Conservation (phyloP, 1,139 yeast species). For the Lodderomyces oxycetoniae region DNA sequence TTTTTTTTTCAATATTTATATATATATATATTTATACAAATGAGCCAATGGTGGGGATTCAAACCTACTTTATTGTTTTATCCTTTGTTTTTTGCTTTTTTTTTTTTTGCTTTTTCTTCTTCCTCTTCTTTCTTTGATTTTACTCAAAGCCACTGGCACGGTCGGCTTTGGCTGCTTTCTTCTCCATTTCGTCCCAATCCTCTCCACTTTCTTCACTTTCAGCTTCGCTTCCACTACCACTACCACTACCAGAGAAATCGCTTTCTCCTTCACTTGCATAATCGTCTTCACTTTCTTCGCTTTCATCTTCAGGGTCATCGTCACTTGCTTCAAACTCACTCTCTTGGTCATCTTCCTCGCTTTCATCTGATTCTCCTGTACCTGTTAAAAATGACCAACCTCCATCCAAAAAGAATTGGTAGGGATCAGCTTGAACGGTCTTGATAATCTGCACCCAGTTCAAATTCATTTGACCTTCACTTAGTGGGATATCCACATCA, state of each 20-base stretch:
- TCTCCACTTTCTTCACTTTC: slow-evolving; percentile 45
- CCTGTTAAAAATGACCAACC: slow-evolving; percentile 93
- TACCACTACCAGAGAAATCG: slow-evolving; percentile 29
- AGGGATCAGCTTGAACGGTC: slow-evolving; percentile 87
- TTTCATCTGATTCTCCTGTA: slow-evolving; percentile 59
- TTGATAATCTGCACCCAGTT: slow-evolving; percentile 97
- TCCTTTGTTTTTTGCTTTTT: neutral
- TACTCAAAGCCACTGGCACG: slow-evolving; percentile 9
- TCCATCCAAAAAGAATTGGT: slow-evolving; percentile 88
- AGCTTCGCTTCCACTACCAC: slow-evolving; percentile 37
- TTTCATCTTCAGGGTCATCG: slow-evolving; percentile 73
- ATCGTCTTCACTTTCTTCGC: slow-evolving; percentile 54
- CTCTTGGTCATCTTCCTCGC: slow-evolving; percentile 58
- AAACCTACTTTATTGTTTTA: neutral
- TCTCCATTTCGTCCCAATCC: slow-evolving; percentile 73
- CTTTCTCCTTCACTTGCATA: slow-evolving; percentile 35
- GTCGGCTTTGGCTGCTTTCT: slow-evolving; percentile 56
- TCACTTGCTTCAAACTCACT: slow-evolving; percentile 57
- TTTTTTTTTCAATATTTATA: neutral
- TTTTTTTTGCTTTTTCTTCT: slow-evolving; percentile 1
- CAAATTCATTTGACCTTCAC: slow-evolving; percentile 93
- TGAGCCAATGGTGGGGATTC: no score
- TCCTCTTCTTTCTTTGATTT: neutral
- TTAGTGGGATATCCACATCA: slow-evolving; percentile 89
- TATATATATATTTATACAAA: neutral